Evolutionary conservation across 805 yeast genomes (phyloP).

Genomic region (Maudiozyma saulgeensis): DNA sequence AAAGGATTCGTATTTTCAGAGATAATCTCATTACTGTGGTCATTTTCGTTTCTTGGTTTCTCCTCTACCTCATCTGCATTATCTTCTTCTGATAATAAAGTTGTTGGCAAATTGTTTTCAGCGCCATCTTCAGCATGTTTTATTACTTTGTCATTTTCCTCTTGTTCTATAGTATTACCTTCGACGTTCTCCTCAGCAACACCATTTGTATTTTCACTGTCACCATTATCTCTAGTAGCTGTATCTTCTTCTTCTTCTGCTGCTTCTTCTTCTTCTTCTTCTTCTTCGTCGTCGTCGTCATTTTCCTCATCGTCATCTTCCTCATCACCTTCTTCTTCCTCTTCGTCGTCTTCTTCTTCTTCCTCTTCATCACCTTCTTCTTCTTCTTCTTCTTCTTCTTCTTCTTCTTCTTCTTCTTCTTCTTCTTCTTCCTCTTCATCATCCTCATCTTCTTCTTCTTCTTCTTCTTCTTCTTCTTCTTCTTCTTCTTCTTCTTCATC

Average conservation of each 20-base stretch:
- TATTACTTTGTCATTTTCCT: neutral
- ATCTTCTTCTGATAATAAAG: neutral
- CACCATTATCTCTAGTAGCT: neutral
- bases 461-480: conserved; percentile 29
- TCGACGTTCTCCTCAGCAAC: conserved; percentile 35
- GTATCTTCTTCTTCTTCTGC: neutral
- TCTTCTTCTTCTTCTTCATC: conserved; percentile 16
- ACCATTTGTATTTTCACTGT: conserved; percentile 11
- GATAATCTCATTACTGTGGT: neutral
- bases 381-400: conserved; percentile 17
- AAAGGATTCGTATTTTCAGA: neutral
- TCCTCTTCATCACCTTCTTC: conserved; percentile 34
- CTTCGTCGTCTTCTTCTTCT: conserved; percentile 36
- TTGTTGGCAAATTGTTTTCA: too few relatives aligned
- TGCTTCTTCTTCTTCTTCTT: neutral
- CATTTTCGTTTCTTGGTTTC: neutral
- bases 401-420: conserved; percentile 11
- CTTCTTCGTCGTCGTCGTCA: conserved; percentile 25
- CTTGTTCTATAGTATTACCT: conserved; percentile 14
- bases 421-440: conserved; percentile 13
- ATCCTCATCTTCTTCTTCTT: conserved; percentile 17
- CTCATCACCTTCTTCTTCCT: conserved; percentile 44
- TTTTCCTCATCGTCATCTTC: conserved; percentile 36
- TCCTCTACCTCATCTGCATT: neutral
- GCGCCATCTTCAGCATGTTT: neutral